phyloP scores from a whole-genome alignment of 2,329 filamentous ascomycete species.

The Stachybotrys chartarum region DNA sequence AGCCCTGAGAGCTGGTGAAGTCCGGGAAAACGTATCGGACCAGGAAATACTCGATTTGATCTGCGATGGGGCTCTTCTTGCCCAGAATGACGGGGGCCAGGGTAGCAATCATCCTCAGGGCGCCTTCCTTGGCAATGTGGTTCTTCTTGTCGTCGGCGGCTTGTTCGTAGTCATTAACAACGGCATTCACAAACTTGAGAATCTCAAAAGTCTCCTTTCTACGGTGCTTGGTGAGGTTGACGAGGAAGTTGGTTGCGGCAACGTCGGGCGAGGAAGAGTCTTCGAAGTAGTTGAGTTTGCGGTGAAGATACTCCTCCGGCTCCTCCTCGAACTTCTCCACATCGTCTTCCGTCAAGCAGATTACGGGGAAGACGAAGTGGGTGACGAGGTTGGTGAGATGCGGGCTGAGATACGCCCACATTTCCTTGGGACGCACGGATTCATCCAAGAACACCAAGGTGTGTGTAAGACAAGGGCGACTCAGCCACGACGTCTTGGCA shows the following conservation, averaged over 20 bases:
- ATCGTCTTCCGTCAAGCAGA: slow-evolving; percentile 89
- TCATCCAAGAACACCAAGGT: slow-evolving; percentile 94
- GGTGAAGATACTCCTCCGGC: slow-evolving; percentile 92
- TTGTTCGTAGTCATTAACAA: slow-evolving; percentile 87
- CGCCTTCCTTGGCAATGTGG: slow-evolving; percentile 92
- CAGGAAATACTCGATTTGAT: slow-evolving; percentile 97
- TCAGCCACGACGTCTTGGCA: slow-evolving; percentile 87
- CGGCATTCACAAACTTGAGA: slow-evolving; percentile 86
- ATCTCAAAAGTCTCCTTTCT: slow-evolving; percentile 96
- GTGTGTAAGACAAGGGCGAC: slow-evolving; percentile 87
- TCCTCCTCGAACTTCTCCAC: slow-evolving; percentile 91
- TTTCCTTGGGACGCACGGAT: slow-evolving; percentile 93
- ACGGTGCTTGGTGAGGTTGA: slow-evolving; percentile 87
- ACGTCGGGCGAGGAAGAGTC: slow-evolving; percentile 94
- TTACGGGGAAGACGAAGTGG: slow-evolving; percentile 90
- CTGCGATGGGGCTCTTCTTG: slow-evolving; percentile 96
- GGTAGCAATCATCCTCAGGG: slow-evolving; percentile 93
- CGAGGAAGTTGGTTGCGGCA: slow-evolving; percentile 91
- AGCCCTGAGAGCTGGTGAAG: slow-evolving; percentile 87
- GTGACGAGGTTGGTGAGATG: slow-evolving; percentile 90
- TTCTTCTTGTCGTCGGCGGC: slow-evolving; percentile 85
- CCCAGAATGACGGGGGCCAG: slow-evolving; percentile 88
- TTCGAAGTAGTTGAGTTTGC: slow-evolving; percentile 96
- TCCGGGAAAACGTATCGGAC: slow-evolving; percentile 98
- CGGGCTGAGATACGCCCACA: slow-evolving; percentile 90